Evolutionary conservation across 2,329 filamentous ascomycete species (phyloP).

Genomic region (Penicillium frequentans): DNA sequence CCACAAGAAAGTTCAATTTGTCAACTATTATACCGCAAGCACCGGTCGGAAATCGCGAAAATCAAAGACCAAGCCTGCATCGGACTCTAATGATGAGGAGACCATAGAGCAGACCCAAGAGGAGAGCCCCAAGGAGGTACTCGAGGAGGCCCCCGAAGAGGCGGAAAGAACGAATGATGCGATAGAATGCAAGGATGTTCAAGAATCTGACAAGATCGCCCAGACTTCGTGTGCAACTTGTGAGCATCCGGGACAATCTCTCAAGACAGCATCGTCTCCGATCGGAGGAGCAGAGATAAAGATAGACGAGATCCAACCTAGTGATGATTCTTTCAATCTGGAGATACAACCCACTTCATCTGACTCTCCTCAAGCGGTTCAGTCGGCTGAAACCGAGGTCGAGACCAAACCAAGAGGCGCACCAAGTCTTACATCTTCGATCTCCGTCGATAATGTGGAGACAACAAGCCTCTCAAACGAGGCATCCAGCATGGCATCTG

Average conservation of each 20-base stretch:
- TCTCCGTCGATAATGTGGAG: neutral
- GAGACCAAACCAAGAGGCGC: neutral
- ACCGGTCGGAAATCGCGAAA: slow-evolving; percentile 53
- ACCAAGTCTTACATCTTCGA: neutral
- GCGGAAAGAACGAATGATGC: neutral
- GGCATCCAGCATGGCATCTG: slow-evolving; percentile 4
- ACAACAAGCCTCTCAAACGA: slow-evolving; percentile 6
- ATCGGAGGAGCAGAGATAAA: neutral
- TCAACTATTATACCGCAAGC: slow-evolving; percentile 87
- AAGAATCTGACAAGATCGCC: neutral
- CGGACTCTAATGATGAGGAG: neutral
- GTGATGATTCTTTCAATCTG: neutral
- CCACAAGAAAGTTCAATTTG: slow-evolving; percentile 61
- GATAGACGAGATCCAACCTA: neutral
- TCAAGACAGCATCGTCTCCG: neutral
- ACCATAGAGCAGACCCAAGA: neutral
- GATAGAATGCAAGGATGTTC: neutral
- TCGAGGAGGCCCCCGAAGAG: neutral
- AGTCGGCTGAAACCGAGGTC: neutral
- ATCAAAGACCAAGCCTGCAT: slow-evolving; percentile 34
- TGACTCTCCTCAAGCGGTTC: neutral
- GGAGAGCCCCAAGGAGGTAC: too few species aligned
- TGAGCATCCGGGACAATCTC: neutral
- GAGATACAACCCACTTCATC: neutral
- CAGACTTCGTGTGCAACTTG: neutral